Conservation (phyloP, 2,329 filamentous ascomycete genomes). For the Penicillium rolfsii region DNA sequence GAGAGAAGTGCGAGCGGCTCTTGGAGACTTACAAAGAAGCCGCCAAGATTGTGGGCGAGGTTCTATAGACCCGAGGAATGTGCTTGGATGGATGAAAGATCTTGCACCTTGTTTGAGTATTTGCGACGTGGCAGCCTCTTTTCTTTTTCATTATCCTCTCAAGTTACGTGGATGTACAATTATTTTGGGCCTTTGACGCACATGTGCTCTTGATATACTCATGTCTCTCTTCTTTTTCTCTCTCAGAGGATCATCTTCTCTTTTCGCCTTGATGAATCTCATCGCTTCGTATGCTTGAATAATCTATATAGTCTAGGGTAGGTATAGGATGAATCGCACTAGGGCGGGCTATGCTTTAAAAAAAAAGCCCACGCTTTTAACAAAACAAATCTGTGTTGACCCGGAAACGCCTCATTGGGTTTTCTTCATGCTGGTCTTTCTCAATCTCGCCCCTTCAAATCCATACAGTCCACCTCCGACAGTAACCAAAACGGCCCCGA, state of each 20-base stretch:
- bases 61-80: conserved; percentile 62
- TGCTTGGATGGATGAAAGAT: neutral
- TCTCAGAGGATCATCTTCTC: neutral
- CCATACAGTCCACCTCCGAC: conserved; percentile 89
- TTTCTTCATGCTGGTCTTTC: conserved; percentile 30
- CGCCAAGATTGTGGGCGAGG: conserved; percentile 96
- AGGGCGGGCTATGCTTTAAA: neutral
- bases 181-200: conserved; percentile 21
- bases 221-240: neutral
- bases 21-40: conserved; percentile 96
- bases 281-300: conserved; percentile 4
- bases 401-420: conserved; percentile 14
- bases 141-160: conserved; percentile 6
- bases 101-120: conserved; percentile 20
- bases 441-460: conserved; percentile 60
- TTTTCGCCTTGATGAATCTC: neutral
- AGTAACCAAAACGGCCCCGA: conserved; percentile 86
- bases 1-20: conserved; percentile 97
- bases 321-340: neutral
- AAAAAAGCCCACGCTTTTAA: neutral
- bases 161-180: conserved; percentile 30
- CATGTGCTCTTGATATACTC: conserved; percentile 21
- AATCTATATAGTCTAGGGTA: conserved; percentile 1
- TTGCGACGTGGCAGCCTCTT: conserved; percentile 14
- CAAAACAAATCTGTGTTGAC: too few relatives aligned